Evolutionary conservation across 164 flowering plant genomes (phyloP).

Genomic region (Liquidambar formosana): DNA sequence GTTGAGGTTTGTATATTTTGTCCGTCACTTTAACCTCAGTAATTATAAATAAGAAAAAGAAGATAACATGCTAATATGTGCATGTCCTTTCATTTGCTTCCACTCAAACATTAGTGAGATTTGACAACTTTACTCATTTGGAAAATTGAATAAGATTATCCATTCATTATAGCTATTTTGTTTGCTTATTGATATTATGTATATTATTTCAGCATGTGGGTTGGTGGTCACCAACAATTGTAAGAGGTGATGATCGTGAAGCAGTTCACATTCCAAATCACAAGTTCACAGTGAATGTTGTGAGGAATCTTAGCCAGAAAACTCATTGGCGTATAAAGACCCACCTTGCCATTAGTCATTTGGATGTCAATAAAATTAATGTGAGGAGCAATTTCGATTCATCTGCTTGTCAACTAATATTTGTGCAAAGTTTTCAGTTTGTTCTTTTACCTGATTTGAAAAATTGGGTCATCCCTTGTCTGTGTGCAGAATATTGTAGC

Average conservation of each 20-base stretch:
- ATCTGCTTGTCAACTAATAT: slow-evolving; percentile 1
- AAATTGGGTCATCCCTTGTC: slow-evolving; percentile 1
- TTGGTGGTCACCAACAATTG: slow-evolving; percentile 99
- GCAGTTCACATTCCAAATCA: slow-evolving; percentile 97
- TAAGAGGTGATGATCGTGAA: slow-evolving; percentile 97
- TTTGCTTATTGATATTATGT: neutral
- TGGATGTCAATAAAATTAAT: slow-evolving; percentile 86
- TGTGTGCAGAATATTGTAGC: slow-evolving; percentile 79
- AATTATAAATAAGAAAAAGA: too few species aligned
- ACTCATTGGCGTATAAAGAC: slow-evolving; percentile 98
- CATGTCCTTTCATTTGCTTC: neutral
- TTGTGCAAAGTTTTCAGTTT: neutral
- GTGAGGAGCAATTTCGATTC: slow-evolving; percentile 43
- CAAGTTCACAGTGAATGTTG: slow-evolving; percentile 88
- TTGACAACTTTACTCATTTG: neutral
- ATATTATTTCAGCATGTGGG: slow-evolving; percentile 78
- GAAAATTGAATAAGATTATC: neutral
- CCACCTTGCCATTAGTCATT: slow-evolving; percentile 88
- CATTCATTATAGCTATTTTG: neutral
- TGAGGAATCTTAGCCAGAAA: slow-evolving; percentile 94
- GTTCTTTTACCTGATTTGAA: slow-evolving; percentile 1
- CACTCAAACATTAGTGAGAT: slow-evolving; percentile 1
- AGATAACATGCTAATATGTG: neutral
- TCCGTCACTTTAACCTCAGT: neutral
- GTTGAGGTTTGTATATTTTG: slow-evolving; percentile 76